Base-by-base conservation (phyloP, 139 green algal species). In the Picochlorum costavermella region DNA sequence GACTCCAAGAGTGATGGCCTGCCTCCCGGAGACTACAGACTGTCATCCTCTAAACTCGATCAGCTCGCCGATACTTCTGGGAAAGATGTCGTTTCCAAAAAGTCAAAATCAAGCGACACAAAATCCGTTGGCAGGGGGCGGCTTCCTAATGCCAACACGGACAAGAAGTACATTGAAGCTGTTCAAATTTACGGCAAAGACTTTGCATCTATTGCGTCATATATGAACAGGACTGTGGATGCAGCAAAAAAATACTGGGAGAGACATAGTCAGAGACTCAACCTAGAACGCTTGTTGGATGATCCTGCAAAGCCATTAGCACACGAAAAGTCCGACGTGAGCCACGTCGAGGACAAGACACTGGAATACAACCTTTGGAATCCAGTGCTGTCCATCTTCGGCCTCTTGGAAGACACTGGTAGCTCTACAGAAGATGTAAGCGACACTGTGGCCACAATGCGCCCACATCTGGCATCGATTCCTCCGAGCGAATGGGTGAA, bases 131-230 rank as follows among this genome's bases (percentile, higher is more conserved):
- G 58, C 46, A 20, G 60, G 11, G 60, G 60, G 2, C 13, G 36
- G n/a, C 60, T 66, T 1, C 36, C 60, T 59, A 37, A 25, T 11
- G 16, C 40, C 2, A 48, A 68, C 3, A n/a, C 49, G 13, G 84
- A 88, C 11, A 56, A 60, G 2, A 65, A 84, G 31, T 89, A 87
- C 61, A 43, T 82, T 36, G 77, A 86, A 44, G 83, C 65, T 36
- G 71, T 86, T 23, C 69, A 64, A 2, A 61, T 73, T 50, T 73
- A 79, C 46, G 84, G 84, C 23, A 64, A 61, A 17, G 70, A 87
- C 61, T 58, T 30, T 36, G 6, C 8, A 16, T 51, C 70, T 1
- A 81, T 87, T 60, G 56, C 74, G n/a, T 43, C 56, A 0, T 60
- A 64, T 17, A 66, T 90, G 16, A 73, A 68, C 40, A 58, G 59